Evolutionary conservation across 345 rosid species (phyloP), one percentile per base, ranked within the genome.

Genomic region (Eucalyptus cloeziana): DNA sequence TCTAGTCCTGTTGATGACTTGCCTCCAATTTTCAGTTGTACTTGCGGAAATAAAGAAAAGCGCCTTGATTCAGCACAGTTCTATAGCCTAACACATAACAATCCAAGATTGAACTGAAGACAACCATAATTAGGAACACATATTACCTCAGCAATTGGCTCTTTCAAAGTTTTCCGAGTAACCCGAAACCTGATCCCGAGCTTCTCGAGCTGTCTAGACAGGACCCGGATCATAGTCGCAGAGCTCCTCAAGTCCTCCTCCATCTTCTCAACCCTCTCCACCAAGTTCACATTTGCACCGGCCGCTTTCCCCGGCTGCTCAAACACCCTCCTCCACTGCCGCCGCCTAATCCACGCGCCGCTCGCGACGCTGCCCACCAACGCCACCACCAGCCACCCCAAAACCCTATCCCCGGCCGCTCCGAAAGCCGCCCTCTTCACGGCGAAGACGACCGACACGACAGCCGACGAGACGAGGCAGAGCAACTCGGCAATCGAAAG

Each of bases 141-240:
- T 4, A 85, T 51, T 76, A 98, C 99, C 99, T 98, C 94, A 85
- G 94, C 92, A 88, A 98, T 95, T 51, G 98, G 99, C 45, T 93
- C 96, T 90, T 95, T 98, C 88, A 97, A 90, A 88, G 98, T 49
- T 86, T 92, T 96, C 86, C 99, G 92, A 5, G 97, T 96, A 87
- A 95, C 93, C 58, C 99, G 94, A 92, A 98, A 98, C 87, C 97
- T 94, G 76, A 95, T 96, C 60, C 98, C 99, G 50, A 98, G 90
- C 93, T 98, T 97, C 96, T 98, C 99, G 37, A 98, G 92, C 93
- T 96, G 98, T 90, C 97, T 93, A 0, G 99, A 97, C 88, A 98
- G 93, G 85, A 91, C 97, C 89, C 95, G 93, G 87, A 96, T 92
- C 67, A 96, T 94, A 7, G 96, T 90, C 13, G 91, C 93, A 4